These are phyloP conservation scores for Knufia fluminis DNA, from an alignment of 2,329 filamentous ascomycete species.

Conservation along the genomic window DNA sequence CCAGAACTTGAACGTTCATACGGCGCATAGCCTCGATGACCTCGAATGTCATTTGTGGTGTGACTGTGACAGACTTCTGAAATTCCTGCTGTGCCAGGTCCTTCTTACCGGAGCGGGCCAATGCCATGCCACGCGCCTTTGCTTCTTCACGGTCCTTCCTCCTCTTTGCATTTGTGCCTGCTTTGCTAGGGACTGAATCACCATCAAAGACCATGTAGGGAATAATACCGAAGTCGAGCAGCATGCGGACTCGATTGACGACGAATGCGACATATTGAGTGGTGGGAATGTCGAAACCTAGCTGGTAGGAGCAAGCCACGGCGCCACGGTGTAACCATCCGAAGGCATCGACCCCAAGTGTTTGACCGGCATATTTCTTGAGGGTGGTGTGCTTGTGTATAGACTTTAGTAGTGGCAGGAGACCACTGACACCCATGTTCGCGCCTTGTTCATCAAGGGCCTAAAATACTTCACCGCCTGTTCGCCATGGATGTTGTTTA, in stretches of 20 bases:
- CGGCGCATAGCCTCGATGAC: conserved; percentile 87
- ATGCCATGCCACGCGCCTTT: conserved; percentile 63
- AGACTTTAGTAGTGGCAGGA: conserved; percentile 86
- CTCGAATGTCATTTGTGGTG: conserved; percentile 85
- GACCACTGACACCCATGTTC: conserved; percentile 45
- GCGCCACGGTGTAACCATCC: conserved; percentile 96
- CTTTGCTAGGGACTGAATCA: conserved; percentile 88
- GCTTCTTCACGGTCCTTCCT: conserved; percentile 67
- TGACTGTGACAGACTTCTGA: conserved; percentile 92
- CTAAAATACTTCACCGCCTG: conserved; percentile 14
- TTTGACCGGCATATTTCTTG: conserved; percentile 79
- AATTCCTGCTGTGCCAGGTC: conserved; percentile 75
- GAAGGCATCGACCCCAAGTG: conserved; percentile 91
- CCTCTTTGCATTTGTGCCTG: conserved; percentile 70
- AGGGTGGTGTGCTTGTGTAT: conserved; percentile 84
- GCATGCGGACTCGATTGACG: conserved; percentile 85
- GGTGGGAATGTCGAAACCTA: conserved; percentile 80
- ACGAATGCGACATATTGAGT: conserved; percentile 86
- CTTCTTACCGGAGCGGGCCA: conserved; percentile 71
- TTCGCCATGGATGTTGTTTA: conserved; percentile 7
- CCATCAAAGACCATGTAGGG: conserved; percentile 96
- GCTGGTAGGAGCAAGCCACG: conserved; percentile 78
- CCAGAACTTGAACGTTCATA: conserved; percentile 71
- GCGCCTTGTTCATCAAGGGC: conserved; percentile 16
- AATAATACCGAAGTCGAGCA: conserved; percentile 84